Evolutionary conservation across 371 early-diverging fungal genomes (phyloP).

Genomic region (Rhizomucor miehei): DNA sequence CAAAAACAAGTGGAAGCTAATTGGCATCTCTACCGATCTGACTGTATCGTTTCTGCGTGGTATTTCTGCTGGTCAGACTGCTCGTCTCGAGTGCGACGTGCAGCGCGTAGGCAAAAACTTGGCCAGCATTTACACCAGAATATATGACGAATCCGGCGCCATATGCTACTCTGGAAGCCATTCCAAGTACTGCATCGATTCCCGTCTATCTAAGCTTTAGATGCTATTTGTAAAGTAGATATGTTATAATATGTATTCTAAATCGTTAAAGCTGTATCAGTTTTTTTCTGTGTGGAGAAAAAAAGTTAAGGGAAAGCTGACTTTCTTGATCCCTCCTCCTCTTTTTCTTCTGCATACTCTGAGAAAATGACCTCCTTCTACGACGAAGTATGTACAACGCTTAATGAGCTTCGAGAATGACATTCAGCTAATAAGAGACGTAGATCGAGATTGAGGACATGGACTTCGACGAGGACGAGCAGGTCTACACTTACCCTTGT

Average conservation of each 20-base stretch:
- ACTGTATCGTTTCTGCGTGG: conserved; percentile 30
- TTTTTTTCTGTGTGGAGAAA: too few species aligned
- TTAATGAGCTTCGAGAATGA: conserved; percentile 11
- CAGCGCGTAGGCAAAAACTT: conserved; percentile 33
- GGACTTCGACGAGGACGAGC: conserved; percentile 87
- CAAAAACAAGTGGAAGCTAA: conserved; percentile 19
- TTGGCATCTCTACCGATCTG: conserved; percentile 43
- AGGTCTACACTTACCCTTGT: conserved; percentile 95
- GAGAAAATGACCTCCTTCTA: conserved; percentile 66
- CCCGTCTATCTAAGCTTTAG: conserved; percentile 16
- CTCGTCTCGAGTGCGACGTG: conserved; percentile 36
- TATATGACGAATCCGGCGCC: conserved; percentile 25
- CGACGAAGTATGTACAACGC: conserved; percentile 62
- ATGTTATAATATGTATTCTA: too few species aligned
- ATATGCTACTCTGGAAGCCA: conserved; percentile 41
- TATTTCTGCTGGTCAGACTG: conserved; percentile 21
- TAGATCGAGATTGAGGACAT: conserved; percentile 95
- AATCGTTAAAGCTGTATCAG: too few species aligned
- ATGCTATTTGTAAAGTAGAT: too few species aligned
- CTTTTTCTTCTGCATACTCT: neutral
- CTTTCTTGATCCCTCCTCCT: neutral
- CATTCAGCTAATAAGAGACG: neutral
- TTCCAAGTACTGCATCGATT: conserved; percentile 36
- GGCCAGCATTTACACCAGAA: conserved; percentile 33
- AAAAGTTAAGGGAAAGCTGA: neutral